A percentile compares a stretch with the other conserved stretches of the same genome.
These are phyloP conservation scores for Arabidopsis lyrata DNA, from an alignment of 441 rosid species.

Conservation along the genomic window DNA sequence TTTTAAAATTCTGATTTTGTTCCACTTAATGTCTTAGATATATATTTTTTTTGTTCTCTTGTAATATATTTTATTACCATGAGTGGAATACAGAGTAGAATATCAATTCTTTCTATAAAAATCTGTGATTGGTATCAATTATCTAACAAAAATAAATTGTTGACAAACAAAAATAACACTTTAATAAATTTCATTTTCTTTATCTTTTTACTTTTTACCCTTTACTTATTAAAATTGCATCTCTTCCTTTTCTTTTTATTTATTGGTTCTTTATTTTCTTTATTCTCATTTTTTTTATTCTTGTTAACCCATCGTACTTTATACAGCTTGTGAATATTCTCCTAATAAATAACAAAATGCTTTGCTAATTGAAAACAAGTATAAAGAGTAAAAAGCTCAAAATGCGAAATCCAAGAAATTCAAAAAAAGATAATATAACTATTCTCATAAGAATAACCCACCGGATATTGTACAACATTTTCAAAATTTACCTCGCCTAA, in stretches of 20 bases:
- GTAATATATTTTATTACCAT: not conserved
- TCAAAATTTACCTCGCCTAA: constrained; percentile 27
- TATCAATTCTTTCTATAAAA: not conserved
- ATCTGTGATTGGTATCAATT: not conserved
- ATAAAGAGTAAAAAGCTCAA: constrained; percentile 7
- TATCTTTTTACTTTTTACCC: constrained; percentile 17
- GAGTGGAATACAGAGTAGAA: not conserved
- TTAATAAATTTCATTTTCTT: not conserved
- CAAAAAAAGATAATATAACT: not conserved
- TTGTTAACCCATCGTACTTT: constrained; percentile 3
- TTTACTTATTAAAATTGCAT: constrained; percentile 2
- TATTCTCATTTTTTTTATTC: constrained; percentile 18
- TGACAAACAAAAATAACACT: not conserved
- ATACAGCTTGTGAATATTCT: constrained; percentile 32
- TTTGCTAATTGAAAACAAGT: not conserved
- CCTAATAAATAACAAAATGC: constrained; percentile 2
- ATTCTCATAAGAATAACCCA: constrained; percentile 8
- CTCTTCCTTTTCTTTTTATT: constrained; percentile 26
- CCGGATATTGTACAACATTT: constrained; percentile 32
- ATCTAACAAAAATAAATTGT: not conserved
- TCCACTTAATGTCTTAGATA: not conserved
- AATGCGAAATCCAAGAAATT: constrained; percentile 22
- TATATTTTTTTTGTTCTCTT: not conserved
- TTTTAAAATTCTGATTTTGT: too few species aligned
- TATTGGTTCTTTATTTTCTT: constrained; percentile 29